phyloP scores from a whole-genome alignment of 106 monocot genomes.

The Dendrobium catenatum region DNA sequence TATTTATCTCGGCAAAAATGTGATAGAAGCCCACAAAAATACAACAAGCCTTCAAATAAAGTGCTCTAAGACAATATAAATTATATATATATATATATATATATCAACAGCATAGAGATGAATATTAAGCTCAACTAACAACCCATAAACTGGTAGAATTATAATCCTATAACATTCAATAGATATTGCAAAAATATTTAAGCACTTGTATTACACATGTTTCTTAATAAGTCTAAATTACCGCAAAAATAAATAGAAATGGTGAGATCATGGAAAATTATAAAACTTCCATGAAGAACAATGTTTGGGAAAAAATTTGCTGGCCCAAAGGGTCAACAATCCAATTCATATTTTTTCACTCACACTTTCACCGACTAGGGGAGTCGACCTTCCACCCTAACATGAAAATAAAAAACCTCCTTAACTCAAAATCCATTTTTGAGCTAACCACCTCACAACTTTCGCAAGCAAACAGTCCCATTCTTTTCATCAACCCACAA shows the following conservation, averaged over 20 bases:
- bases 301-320: not conserved
- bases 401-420: not conserved
- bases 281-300: not conserved
- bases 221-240: not conserved
- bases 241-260: not conserved
- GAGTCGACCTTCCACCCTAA: not conserved
- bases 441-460: not conserved
- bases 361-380: not conserved
- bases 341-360: not conserved
- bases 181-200: not conserved
- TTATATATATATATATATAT: not conserved
- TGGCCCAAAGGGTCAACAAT: not conserved
- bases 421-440: not conserved
- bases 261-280: not conserved
- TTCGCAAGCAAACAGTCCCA: not conserved
- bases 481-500: not conserved
- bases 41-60: not conserved
- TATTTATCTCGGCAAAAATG: not conserved
- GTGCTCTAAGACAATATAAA: not conserved
- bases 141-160: not conserved
- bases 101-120: not conserved
- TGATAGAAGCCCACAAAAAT: not conserved
- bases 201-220: not conserved
- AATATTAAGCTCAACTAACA: not conserved
- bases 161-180: not conserved